Base-by-base conservation (phyloP, 306 rosid genomes). In the Rosa lucieae region DNA sequence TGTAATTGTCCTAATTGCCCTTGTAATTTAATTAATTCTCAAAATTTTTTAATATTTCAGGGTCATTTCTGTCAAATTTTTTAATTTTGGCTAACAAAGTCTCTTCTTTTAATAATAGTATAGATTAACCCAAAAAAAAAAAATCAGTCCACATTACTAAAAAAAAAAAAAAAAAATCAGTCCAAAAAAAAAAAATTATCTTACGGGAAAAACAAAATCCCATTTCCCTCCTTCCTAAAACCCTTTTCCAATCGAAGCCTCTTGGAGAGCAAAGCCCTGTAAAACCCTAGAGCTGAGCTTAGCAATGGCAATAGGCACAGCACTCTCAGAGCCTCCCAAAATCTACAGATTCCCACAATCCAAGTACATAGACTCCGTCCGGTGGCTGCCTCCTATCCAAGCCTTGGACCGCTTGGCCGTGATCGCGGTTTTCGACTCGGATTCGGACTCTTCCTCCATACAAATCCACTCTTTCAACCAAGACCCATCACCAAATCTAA, bases 301-400 rank as follows among this genome's bases (percentile, higher is more conserved):
- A 77, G 80, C 85, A 83, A 93, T 87, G 89, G 84, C 86, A 68
- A 88, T 84, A 65, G 46, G 44, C 86, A n/a, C 87, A 7, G 67
- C 77, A 23, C 73, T 15, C 53, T 74, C 87, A 8, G 85, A 91
- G 13, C 84, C 83, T 52, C 83, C 84, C 47, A 82, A 78, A 82
- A 74, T 90, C 84, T 86, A 88, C 63, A 80, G 91, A 52, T 70
- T 92, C 48, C 92, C 93, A 1, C 97, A 87, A 70, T 48, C 86
- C 76, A 84, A 91, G 83, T 92, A 94, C 86, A 48, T 94, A 4
- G 93, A 92, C 79, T 86, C 91, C 0, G 97, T 91, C 53, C 93
- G 97, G 4, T 94, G 99, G 99, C 90, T 92, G n/a, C 94, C 99
- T 3, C 84, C 79, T 0, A 51, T 78, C 42, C 88, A 95, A 11